A percentile compares a stretch with the other conserved stretches of the same genome.
These are phyloP conservation scores for Penicillium rolfsii DNA, from an alignment of 2,329 filamentous ascomycete species.

Conservation along the genomic window DNA sequence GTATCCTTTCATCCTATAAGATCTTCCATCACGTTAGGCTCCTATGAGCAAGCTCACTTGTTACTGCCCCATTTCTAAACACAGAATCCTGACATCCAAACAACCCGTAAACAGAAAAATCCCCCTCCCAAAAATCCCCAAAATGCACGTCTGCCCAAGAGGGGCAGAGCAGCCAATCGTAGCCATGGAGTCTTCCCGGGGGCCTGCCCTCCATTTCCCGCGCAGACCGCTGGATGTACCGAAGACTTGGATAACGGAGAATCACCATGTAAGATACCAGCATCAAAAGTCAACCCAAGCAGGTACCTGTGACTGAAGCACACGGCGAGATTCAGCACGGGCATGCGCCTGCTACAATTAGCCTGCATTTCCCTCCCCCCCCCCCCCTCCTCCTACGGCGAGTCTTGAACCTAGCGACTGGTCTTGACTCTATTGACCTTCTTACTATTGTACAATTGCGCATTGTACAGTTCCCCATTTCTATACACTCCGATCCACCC, in stretches of 20 bases:
- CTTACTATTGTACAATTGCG: not conserved
- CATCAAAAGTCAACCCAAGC: not conserved
- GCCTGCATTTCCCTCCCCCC: not conserved
- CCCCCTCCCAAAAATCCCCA: not conserved
- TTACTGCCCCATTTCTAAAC: not conserved
- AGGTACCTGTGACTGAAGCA: not conserved
- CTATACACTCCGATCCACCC: slow-evolving; percentile 2
- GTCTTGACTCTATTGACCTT: too few relatives aligned
- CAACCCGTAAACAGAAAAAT: not conserved
- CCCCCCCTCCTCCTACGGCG: too few relatives aligned
- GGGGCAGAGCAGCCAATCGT: slow-evolving; percentile 74
- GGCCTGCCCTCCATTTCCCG: slow-evolving; percentile 16
- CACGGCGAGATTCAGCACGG: not conserved
- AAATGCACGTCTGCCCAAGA: slow-evolving; percentile 45
- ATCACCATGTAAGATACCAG: too few relatives aligned
- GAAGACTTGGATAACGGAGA: slow-evolving; percentile 9
- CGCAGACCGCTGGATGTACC: slow-evolving; percentile 23
- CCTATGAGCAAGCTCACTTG: not conserved
- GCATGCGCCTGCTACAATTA: slow-evolving; percentile 15
- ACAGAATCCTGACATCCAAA: not conserved
- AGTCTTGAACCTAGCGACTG: not conserved
- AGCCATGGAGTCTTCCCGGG: slow-evolving; percentile 4
- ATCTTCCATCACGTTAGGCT: slow-evolving; percentile 3
- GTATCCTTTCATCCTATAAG: not conserved
- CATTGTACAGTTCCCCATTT: not conserved